phyloP scores from a whole-genome alignment of 306 rosid genomes.

The Cicer cuneatum region DNA sequence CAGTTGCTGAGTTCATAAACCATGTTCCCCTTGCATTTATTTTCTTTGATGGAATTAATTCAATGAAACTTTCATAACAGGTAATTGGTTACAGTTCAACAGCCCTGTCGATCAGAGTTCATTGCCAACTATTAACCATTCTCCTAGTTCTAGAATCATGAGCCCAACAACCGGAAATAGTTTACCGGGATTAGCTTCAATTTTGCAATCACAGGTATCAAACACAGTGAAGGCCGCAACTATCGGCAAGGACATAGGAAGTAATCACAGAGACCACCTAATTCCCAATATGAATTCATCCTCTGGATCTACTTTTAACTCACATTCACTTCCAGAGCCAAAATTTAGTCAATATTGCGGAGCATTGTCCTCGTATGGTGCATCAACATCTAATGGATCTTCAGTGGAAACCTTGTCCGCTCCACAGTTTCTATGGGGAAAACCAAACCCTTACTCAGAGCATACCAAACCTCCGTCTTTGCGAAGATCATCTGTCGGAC shows the following conservation, averaged over 20 bases:
- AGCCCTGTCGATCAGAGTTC: constrained; percentile 87
- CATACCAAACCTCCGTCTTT: constrained; percentile 74
- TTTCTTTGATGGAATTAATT: constrained; percentile 37
- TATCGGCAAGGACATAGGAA: constrained; percentile 79
- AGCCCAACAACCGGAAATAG: constrained; percentile 79
- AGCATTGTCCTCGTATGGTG: constrained; percentile 60
- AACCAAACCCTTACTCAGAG: constrained; percentile 68
- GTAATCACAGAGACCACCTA: constrained; percentile 56
- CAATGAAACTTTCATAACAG: constrained; percentile 48
- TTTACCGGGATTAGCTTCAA: constrained; percentile 88
- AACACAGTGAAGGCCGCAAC: constrained; percentile 74
- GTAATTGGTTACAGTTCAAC: constrained; percentile 84
- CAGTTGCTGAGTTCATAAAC: constrained; percentile 5
- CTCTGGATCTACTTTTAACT: constrained; percentile 63
- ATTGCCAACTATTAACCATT: constrained; percentile 64
- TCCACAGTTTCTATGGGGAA: constrained; percentile 99
- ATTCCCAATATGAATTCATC: constrained; percentile 51
- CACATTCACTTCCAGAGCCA: constrained; percentile 83
- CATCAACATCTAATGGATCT: constrained; percentile 72
- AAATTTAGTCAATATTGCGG: constrained; percentile 70
- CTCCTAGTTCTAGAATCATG: constrained; percentile 76
- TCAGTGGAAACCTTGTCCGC: constrained; percentile 89
- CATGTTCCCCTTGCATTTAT: constrained; percentile 38
- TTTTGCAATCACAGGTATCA: constrained; percentile 79
- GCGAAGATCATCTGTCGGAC: constrained; percentile 72